These are phyloP conservation scores for Chalciporus piperatoides DNA, from an alignment of 1,284 basidiomycete species.

Conservation along the genomic window DNA sequence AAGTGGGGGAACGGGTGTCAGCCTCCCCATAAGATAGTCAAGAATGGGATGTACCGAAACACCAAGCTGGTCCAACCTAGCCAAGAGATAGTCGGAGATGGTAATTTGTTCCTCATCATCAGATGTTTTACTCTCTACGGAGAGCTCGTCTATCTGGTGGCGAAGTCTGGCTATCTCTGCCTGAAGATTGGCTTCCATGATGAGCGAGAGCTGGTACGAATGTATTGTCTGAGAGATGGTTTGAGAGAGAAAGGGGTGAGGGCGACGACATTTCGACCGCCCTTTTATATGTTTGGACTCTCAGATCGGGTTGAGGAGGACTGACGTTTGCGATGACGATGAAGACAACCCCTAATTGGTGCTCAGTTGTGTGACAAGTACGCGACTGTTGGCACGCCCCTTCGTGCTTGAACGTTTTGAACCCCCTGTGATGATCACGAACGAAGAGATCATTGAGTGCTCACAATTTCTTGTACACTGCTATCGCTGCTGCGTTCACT, in stretches of 20 bases:
- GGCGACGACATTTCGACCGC: neutral
- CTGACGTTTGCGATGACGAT: neutral
- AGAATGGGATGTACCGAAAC: slow-evolving; percentile 47
- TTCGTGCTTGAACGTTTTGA: too few species aligned
- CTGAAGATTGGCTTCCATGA: slow-evolving; percentile 38
- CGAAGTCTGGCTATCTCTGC: slow-evolving; percentile 53
- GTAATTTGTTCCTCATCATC: slow-evolving; percentile 48
- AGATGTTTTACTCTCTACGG: slow-evolving; percentile 25
- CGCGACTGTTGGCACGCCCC: neutral
- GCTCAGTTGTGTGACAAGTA: too few species aligned
- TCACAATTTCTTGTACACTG: slow-evolving; percentile 27
- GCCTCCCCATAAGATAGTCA: neutral
- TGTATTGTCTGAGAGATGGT: neutral
- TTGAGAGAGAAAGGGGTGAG: neutral
- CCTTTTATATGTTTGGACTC: neutral
- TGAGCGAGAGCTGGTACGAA: neutral
- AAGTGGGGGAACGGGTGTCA: slow-evolving; percentile 8
- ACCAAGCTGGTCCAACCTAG: slow-evolving; percentile 64
- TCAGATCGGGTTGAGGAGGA: neutral
- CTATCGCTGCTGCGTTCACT: slow-evolving; percentile 16
- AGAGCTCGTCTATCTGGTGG: slow-evolving; percentile 47
- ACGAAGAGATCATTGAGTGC: neutral
- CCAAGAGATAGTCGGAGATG: slow-evolving; percentile 69
- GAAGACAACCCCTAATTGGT: slow-evolving; percentile 4
- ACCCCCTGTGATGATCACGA: slow-evolving; percentile 11